Conservation (phyloP, 768 basidiomycete genomes). For the Panaeolus cyanescens region DNA sequence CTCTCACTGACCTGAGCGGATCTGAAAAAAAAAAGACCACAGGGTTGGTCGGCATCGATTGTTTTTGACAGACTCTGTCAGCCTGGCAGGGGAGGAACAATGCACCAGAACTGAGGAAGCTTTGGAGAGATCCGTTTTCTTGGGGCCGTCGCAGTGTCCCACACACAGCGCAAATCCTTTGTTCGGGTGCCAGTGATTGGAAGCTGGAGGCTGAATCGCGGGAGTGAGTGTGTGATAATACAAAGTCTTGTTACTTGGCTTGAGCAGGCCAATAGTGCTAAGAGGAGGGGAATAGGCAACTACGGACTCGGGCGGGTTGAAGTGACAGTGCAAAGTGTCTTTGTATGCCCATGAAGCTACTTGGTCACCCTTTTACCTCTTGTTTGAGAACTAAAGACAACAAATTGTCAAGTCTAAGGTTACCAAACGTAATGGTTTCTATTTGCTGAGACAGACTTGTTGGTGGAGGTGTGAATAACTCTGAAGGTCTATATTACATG, state of each 20-base stretch:
- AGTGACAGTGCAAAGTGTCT: not conserved
- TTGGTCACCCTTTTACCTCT: too few species aligned
- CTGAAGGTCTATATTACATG: not conserved
- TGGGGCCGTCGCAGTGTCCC: not conserved
- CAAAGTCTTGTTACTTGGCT: not conserved
- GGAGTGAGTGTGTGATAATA: not conserved
- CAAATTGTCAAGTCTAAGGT: not conserved
- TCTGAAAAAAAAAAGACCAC: not conserved
- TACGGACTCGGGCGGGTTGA: not conserved
- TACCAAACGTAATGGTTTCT: not conserved
- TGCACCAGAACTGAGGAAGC: not conserved
- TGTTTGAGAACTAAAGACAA: too few species aligned
- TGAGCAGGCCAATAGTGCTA: not conserved
- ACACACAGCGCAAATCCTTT: not conserved
- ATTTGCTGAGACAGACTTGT: not conserved
- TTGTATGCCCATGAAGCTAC: not conserved
- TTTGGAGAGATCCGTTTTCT: not conserved
- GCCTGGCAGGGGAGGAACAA: not conserved
- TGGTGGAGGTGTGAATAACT: not conserved
- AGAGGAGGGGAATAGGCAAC: not conserved
- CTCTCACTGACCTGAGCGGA: not conserved
- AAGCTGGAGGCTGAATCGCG: not conserved
- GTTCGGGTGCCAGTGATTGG: not conserved
- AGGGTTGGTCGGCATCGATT: not conserved
- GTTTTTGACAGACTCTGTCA: slow-evolving; percentile 1